Evolutionary conservation across 192 early-diverging fungal genomes (phyloP).

Genomic region (Thamnidium elegans): DNA sequence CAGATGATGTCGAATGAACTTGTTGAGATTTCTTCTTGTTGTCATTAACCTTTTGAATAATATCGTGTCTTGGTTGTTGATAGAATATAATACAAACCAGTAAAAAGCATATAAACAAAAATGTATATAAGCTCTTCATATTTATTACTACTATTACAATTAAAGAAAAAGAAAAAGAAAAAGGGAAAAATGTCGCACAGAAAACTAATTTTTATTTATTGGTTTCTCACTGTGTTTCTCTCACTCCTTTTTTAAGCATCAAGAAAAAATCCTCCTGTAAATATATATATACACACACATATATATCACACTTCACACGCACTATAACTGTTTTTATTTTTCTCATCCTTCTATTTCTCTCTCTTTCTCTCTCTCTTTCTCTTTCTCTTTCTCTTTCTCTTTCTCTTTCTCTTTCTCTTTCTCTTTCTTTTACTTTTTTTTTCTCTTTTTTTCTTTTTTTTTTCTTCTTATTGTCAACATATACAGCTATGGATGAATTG

Average conservation of each 20-base stretch:
- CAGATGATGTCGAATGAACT: neutral
- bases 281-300: neutral
- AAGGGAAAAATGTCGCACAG: neutral
- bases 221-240: neutral
- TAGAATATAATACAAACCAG: neutral
- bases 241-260: slow-evolving; percentile 5
- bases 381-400: neutral
- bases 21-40: too few species aligned
- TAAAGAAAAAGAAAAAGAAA: neutral
- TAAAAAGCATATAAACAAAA: neutral
- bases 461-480: neutral
- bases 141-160: neutral
- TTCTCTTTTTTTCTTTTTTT: neutral
- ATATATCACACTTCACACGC: neutral
- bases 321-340: neutral
- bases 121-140: neutral
- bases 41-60: neutral
- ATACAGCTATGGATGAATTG: slow-evolving; percentile 40
- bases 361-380: neutral
- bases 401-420: neutral
- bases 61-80: neutral
- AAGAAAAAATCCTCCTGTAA: neutral
- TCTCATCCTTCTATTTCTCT: too few species aligned
- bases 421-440: neutral
- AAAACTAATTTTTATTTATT: slow-evolving; percentile 12